Evolutionary conservation across 192 early-diverging fungal genomes (phyloP), one percentile per base, ranked within the genome.

Genomic region (Umbelopsis isabellina): DNA sequence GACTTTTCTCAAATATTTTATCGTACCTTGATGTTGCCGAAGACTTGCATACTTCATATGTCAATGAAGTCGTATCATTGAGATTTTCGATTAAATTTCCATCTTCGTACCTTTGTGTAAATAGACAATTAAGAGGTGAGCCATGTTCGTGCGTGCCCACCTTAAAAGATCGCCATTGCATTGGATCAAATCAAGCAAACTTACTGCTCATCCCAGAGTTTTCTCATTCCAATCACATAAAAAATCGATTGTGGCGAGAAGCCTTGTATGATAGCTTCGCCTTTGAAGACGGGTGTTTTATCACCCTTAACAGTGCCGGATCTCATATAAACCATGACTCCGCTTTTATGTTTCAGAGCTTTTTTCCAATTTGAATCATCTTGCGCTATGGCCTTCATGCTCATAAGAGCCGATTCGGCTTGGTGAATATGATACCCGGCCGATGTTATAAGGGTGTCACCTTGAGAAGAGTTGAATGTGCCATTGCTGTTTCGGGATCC

Each of bases 201-300:
- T 81, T 66, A 81, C 80, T 74, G 73, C 65, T 82, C 82, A 75
- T 86, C 85, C 85, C 85, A 86, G 5, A 84, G 76, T 71, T 83
- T 84, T 50, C 85, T 74, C 58, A 83, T 80, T 7, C 82, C 82
- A 70, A 85, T 82, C 1, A 87, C 84, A n/a, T 82, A 80, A 64
- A 87, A 85, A n/a, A 85, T 78, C 2, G 82, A 71, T 49, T 84
- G 82, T 23, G 85, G 83, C 25, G 72, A 70, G 41, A 81, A 84
- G 0, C 81, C 83, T 48, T 81, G 78, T 30, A 86, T 81, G 10
- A 81, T 70, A 51, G 73, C 72, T 73, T 83, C 79, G 20, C 83
- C 80, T 71, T 85, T 88, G 69, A 83, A 88, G 8, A 83, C 64
- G 6, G 84, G 81, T 7, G 80, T 76, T 49, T 86, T 86, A n/a